phyloP scores from a whole-genome alignment of 192 early-diverging fungal species.

The Blastocladiella britannica region DNA sequence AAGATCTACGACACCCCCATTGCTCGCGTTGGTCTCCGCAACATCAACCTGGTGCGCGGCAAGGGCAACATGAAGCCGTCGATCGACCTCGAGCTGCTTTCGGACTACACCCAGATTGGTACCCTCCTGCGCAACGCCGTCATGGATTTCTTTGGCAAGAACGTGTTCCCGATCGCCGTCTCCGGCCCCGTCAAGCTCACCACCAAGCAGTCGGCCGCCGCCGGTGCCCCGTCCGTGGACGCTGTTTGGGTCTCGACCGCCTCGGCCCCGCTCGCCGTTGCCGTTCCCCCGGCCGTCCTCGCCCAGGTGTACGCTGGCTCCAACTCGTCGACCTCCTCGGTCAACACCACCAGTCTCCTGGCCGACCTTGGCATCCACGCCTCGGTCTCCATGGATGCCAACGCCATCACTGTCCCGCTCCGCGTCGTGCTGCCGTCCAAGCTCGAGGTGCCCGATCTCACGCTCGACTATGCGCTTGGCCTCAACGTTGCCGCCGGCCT shows the following conservation, averaged over 20 bases:
- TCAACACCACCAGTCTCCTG: not conserved
- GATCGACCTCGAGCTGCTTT: not conserved
- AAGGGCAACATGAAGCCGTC: not conserved
- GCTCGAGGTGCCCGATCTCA: not conserved
- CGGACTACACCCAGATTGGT: not conserved
- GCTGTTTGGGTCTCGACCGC: not conserved
- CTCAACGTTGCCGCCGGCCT: not conserved
- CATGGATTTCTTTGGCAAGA: not conserved
- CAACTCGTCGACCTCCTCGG: not conserved
- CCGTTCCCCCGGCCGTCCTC: not conserved
- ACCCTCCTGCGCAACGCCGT: not conserved
- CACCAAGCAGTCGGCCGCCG: not conserved
- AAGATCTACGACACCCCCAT: not conserved
- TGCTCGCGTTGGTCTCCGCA: not conserved
- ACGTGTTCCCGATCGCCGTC: not conserved
- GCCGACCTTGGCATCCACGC: not conserved
- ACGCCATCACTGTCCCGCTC: not conserved
- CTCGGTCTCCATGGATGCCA: not conserved
- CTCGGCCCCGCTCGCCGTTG: not conserved
- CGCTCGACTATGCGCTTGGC: not conserved
- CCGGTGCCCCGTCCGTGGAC: not conserved
- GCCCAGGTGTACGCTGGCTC: not conserved
- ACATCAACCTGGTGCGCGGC: not conserved
- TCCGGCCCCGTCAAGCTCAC: not conserved
- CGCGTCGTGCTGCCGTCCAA: not conserved